phyloP scores from a whole-genome alignment of 306 rosid genomes.

The Vigna unguiculata region DNA sequence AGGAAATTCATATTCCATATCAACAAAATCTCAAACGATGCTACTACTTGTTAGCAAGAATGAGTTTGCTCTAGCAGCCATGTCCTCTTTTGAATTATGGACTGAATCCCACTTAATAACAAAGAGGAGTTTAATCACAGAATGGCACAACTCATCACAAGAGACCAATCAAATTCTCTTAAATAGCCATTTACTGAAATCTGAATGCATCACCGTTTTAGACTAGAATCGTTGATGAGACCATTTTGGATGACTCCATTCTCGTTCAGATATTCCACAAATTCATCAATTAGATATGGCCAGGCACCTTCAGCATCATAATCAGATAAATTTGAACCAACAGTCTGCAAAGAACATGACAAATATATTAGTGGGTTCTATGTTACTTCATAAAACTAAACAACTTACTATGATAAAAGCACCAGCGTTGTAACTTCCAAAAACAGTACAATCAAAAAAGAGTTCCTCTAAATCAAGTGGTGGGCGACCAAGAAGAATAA shows the following conservation, averaged over 20 bases:
- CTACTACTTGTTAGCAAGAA: constrained; percentile 47
- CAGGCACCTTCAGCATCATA: constrained; percentile 98
- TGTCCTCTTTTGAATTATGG: constrained; percentile 30
- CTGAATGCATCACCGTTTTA: constrained; percentile 46
- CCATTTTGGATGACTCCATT: constrained; percentile 67
- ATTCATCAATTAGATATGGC: constrained; percentile 97
- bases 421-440: background rate
- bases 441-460: background rate
- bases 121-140: constrained; percentile 37
- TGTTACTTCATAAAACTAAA: background rate
- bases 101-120: constrained; percentile 25
- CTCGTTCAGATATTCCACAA: constrained; percentile 88
- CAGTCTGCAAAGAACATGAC: constrained; percentile 60
- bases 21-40: constrained; percentile 47
- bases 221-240: constrained; percentile 53
- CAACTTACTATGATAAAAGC: background rate
- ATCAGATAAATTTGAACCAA: constrained; percentile 71
- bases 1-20: constrained; percentile 43
- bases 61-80: constrained; percentile 45
- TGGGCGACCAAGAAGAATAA: background rate
- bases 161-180: constrained; percentile 29
- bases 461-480: background rate
- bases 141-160: constrained; percentile 34
- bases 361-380: constrained; percentile 21
- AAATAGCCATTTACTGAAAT: constrained; percentile 26